Percentiles rank a stretch among this genome's conserved stretches.
Evolutionary conservation across 805 yeast species (phyloP).

Genomic region (Sungouiozyma intestinalis): DNA sequence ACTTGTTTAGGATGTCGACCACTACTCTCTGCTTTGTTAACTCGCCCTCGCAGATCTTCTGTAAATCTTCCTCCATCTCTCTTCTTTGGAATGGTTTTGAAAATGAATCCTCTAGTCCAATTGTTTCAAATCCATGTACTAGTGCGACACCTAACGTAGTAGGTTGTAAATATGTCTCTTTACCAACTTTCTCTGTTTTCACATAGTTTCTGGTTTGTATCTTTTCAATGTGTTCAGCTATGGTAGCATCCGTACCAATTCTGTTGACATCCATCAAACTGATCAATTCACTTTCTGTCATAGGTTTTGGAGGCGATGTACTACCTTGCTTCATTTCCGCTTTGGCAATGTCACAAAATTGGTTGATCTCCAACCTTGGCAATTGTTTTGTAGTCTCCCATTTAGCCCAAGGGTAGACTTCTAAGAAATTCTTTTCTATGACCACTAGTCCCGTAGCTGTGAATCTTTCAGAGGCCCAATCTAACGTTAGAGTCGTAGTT

Average conservation of each 20-base stretch:
- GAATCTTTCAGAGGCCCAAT: slow-evolving; percentile 76
- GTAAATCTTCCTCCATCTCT: slow-evolving; percentile 58
- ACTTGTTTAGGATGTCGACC: slow-evolving; percentile 42
- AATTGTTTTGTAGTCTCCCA: slow-evolving; percentile 64
- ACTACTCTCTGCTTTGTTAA: slow-evolving; percentile 44
- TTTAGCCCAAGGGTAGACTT: slow-evolving; percentile 63
- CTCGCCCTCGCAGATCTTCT: slow-evolving; percentile 57
- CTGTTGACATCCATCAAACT: slow-evolving; percentile 94
- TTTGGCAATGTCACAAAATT: slow-evolving; percentile 42
- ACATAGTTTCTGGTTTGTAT: slow-evolving; percentile 61
- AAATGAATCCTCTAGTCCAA: slow-evolving; percentile 64
- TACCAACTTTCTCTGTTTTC: slow-evolving; percentile 32
- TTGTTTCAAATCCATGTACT: slow-evolving; percentile 76
- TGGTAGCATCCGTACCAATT: slow-evolving; percentile 98
- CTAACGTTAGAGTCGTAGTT: slow-evolving; percentile 46
- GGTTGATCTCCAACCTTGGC: slow-evolving; percentile 53
- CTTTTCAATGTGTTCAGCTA: slow-evolving; percentile 93
- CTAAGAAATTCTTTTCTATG: slow-evolving; percentile 62
- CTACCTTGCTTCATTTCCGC: slow-evolving; percentile 61
- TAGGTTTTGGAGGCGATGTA: slow-evolving; percentile 69
- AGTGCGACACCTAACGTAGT: slow-evolving; percentile 76
- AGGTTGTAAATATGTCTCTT: slow-evolving; percentile 50
- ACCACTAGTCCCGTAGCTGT: slow-evolving; percentile 67
- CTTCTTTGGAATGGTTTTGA: slow-evolving; percentile 85
- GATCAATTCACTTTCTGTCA: slow-evolving; percentile 89